phyloP scores from a whole-genome alignment of 768 basidiomycete genomes.

The Russula vinacea region DNA sequence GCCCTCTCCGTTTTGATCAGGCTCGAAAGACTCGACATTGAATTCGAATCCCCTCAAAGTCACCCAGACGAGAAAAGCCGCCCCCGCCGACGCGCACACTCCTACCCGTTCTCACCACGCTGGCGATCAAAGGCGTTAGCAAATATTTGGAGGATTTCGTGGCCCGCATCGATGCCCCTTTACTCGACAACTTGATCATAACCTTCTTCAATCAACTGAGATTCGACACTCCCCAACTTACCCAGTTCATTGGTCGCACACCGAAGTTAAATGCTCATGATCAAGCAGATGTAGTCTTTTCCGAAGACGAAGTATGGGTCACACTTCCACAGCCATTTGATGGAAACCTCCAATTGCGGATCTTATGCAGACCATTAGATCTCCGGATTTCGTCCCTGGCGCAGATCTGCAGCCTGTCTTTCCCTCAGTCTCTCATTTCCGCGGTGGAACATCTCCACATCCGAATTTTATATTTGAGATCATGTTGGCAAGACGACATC shows the following conservation, averaged over 20 bases:
- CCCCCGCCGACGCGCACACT: background rate
- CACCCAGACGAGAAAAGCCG: too few species aligned
- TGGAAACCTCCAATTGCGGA: background rate
- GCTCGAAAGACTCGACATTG: background rate
- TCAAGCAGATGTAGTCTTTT: background rate
- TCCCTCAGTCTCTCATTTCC: background rate
- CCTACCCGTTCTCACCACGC: background rate
- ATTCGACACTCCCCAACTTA: background rate
- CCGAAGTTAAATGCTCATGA: background rate
- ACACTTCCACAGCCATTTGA: background rate
- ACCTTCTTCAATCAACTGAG: background rate
- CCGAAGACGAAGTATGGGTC: background rate
- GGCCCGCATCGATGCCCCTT: background rate
- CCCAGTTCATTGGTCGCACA: background rate
- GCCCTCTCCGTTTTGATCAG: background rate
- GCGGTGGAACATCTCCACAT: background rate
- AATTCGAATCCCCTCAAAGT: background rate
- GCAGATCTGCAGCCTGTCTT: background rate
- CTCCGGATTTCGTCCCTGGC: background rate
- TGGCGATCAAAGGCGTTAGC: background rate
- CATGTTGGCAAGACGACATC: background rate
- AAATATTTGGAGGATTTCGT: background rate
- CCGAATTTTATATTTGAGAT: background rate
- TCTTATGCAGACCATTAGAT: background rate
- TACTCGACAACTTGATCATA: background rate